A percentile compares a stretch with the other conserved stretches of the same genome.
Conservation (phyloP, 352 stramenopile species). For the Blastocystis sp. region DNA sequence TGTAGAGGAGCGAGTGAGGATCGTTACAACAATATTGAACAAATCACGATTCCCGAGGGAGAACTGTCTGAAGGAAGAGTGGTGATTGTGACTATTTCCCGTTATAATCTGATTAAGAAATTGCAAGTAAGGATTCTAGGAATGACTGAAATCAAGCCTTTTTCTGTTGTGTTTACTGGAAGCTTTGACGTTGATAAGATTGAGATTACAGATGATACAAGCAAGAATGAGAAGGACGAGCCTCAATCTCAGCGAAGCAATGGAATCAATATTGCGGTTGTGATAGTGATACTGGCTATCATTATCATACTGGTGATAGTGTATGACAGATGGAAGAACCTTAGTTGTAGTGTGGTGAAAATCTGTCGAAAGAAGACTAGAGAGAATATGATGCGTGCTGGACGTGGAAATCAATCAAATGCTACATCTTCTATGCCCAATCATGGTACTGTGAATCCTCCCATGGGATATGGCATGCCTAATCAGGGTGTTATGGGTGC, state of each 20-base stretch:
- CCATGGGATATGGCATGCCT: too few species aligned
- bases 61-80: neutral
- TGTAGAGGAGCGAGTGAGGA: neutral
- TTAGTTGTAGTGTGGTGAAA: too few species aligned
- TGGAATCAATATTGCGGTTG: neutral
- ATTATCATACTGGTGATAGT: neutral
- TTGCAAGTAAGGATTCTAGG: neutral
- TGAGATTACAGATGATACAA: constrained; percentile 4
- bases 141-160: neutral
- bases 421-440: too few species aligned
- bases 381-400: too few species aligned
- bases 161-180: constrained; percentile 35
- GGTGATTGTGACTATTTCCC: neutral
- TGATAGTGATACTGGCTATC: neutral
- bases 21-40: neutral
- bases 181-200: constrained; percentile 1
- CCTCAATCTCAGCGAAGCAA: neutral
- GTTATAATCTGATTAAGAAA: neutral
- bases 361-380: too few species aligned
- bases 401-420: too few species aligned
- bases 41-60: neutral
- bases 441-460: too few species aligned
- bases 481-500: too few species aligned
- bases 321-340: neutral
- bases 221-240: neutral